phyloP scores from a whole-genome alignment of 768 basidiomycete genomes.

The Dentipellis sp. region DNA sequence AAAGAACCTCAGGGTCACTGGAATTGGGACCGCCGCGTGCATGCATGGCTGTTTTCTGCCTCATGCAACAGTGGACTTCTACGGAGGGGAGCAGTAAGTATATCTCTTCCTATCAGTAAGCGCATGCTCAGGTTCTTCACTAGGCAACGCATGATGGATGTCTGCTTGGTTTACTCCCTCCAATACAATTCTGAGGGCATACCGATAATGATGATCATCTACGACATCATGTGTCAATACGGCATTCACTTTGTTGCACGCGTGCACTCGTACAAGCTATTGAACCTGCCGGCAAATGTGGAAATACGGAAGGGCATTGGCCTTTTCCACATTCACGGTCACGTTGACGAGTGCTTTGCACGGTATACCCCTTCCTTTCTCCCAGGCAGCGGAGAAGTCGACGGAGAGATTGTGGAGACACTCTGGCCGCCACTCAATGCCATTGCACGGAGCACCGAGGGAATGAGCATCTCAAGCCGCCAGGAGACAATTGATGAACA shows the following conservation, averaged over 20 bases:
- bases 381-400: neutral
- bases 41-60: neutral
- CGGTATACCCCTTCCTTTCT: neutral
- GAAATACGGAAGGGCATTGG: neutral
- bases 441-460: neutral
- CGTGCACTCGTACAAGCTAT: neutral
- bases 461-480: neutral
- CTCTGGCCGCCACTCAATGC: conserved; percentile 3
- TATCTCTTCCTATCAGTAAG: no score
- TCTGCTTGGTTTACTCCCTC: neutral
- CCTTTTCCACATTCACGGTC: conserved; percentile 3
- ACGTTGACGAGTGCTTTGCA: neutral
- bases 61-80: neutral
- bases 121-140: no score
- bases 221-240: neutral
- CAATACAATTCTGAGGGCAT: neutral
- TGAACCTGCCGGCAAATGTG: neutral
- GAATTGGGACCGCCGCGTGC: neutral
- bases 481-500: neutral
- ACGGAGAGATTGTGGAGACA: conserved; percentile 3
- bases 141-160: neutral
- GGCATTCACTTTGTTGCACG: neutral
- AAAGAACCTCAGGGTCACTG: neutral
- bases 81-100: no score
- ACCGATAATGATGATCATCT: neutral